These are phyloP conservation scores for Teunomyces tritomae DNA, from an alignment of 805 yeast species.

Conservation along the genomic window DNA sequence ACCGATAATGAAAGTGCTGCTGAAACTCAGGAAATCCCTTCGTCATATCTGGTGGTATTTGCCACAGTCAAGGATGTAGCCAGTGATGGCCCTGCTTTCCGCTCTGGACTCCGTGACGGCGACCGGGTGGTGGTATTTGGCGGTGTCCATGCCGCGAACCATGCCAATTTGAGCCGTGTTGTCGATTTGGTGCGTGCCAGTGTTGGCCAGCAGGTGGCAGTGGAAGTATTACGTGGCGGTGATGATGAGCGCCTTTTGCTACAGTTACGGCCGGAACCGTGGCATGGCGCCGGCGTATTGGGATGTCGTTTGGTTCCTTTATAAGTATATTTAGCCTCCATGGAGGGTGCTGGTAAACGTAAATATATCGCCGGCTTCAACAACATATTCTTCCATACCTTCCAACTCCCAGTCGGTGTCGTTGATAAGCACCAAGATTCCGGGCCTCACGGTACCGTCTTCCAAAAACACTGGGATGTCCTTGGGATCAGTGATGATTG, in stretches of 20 bases:
- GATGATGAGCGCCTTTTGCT: constrained; percentile 15
- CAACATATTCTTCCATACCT: constrained; percentile 78
- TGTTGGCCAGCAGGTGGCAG: constrained; percentile 24
- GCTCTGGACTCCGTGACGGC: constrained; percentile 48
- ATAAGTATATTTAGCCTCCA: constrained; percentile 63
- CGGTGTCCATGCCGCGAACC: constrained; percentile 52
- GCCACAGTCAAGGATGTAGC: constrained; percentile 53
- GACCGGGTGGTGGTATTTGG: constrained; percentile 61
- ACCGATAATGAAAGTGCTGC: no score
- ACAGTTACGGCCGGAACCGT: constrained; percentile 46
- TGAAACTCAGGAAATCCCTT: neutral
- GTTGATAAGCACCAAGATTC: constrained; percentile 84
- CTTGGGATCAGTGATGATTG: constrained; percentile 56
- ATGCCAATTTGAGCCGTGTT: constrained; percentile 45
- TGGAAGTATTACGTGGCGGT: constrained; percentile 37
- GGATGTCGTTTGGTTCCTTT: constrained; percentile 60
- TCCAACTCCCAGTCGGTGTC: constrained; percentile 97
- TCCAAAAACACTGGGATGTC: constrained; percentile 76
- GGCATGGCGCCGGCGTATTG: constrained; percentile 68
- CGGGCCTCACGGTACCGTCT: constrained; percentile 83
- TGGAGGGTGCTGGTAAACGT: constrained; percentile 92
- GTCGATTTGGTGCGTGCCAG: constrained; percentile 43
- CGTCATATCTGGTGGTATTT: constrained; percentile 40
- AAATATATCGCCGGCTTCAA: constrained; percentile 73
- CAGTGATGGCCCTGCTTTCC: constrained; percentile 53